These are phyloP conservation scores for Diaporthe nobilis DNA, from an alignment of 2,329 filamentous ascomycete genomes.

Conservation along the genomic window DNA sequence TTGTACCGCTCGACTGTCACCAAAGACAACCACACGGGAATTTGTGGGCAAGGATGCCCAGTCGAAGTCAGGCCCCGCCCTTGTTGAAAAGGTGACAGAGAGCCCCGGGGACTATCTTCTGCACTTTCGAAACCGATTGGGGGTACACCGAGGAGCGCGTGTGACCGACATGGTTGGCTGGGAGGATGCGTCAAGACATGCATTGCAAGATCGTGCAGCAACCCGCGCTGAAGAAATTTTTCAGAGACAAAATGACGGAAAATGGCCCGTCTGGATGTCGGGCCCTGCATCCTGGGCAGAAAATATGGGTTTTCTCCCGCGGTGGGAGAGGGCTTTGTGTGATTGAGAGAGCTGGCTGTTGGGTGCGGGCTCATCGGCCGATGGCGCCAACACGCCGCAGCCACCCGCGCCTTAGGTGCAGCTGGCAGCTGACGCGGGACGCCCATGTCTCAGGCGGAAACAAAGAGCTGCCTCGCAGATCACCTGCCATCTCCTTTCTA, in stretches of 20 bases:
- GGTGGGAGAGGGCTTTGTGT: no score
- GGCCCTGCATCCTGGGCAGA: no score
- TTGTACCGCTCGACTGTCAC: not conserved
- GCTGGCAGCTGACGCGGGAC: not conserved
- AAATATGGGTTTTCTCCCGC: not conserved
- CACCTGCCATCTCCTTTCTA: no score
- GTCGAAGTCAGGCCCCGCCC: accelerated
- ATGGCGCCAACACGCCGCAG: not conserved
- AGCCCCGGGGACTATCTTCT: not conserved
- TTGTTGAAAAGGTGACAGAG: not conserved
- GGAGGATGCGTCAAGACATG: not conserved
- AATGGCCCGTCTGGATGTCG: not conserved
- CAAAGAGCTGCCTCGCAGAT: no score
- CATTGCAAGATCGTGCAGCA: not conserved
- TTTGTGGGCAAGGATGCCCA: not conserved
- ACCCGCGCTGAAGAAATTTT: not conserved
- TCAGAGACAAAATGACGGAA: not conserved
- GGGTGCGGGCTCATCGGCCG: not conserved
- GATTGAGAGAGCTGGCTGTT: not conserved
- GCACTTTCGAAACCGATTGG: not conserved
- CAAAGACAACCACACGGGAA: not conserved
- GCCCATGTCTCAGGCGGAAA: not conserved
- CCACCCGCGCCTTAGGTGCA: not conserved
- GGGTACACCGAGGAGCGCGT: not conserved
- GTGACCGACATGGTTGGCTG: not conserved